Evolutionary conservation across 768 basidiomycete genomes (phyloP).

Genomic region (Trametes coccinea): DNA sequence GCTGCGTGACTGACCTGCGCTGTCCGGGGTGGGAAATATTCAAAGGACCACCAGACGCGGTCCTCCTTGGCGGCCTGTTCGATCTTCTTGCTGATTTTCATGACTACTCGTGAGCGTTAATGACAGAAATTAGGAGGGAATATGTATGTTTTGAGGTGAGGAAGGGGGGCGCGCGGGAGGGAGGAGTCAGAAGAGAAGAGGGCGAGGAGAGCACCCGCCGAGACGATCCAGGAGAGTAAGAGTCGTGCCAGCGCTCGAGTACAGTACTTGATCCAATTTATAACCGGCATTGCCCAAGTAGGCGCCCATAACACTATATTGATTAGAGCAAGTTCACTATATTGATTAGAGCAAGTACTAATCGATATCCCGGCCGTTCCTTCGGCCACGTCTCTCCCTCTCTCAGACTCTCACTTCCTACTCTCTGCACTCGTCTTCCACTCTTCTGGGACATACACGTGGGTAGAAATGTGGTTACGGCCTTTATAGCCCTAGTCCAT

Average conservation of each 20-base stretch:
- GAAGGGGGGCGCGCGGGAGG: neutral
- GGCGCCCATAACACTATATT: constrained; percentile 9
- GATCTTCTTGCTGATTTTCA: constrained; percentile 97
- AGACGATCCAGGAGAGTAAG: neutral
- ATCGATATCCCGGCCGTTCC: neutral
- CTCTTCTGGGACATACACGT: too few species aligned
- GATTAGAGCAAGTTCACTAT: too few species aligned
- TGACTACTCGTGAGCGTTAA: constrained; percentile 37
- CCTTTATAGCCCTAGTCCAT: too few species aligned
- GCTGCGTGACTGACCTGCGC: constrained; percentile 65
- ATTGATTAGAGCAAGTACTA: too few species aligned
- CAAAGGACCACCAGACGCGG: constrained; percentile 97
- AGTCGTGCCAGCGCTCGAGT: constrained; percentile 6
- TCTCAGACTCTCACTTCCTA: too few species aligned
- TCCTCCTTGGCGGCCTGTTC: constrained; percentile 81
- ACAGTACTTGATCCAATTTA: neutral
- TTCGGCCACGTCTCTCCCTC: neutral
- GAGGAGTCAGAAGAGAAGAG: constrained; percentile 14
- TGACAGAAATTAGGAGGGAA: constrained; percentile 14
- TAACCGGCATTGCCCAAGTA: neutral
- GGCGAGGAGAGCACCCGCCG: neutral
- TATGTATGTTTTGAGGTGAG: constrained; percentile 5
- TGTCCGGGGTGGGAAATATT: constrained; percentile 96
- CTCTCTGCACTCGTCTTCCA: too few species aligned
- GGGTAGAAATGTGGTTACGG: too few species aligned